Base-by-base conservation (phyloP, 2,329 filamentous ascomycete genomes). In the Fusarium dlaminii region DNA sequence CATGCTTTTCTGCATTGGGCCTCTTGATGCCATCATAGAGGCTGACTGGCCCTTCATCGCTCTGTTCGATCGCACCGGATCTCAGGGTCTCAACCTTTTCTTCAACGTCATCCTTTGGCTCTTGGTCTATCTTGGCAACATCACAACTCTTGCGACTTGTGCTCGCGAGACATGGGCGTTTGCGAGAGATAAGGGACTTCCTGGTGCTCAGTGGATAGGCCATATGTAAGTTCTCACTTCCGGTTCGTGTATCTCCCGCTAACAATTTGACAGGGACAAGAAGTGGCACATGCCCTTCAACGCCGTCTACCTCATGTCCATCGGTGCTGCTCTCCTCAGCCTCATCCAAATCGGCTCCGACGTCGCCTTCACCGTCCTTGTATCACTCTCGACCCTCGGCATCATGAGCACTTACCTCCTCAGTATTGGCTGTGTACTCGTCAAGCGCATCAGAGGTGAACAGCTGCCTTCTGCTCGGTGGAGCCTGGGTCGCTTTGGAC, bases 251-350 rank as follows among this genome's bases (percentile, higher is more conserved):
- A 17, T 3, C 5, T 18, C 4, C 3, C 14, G 2, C 55, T 71
- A 4, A 70, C 20, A 1, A 4, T 5, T 8, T 30, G 0, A 0
- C 3, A 71, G 68, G 68, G 68, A 72, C 20, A 72, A 39, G 63
- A 72, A 68, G 17, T 72, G 69, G 68, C 68, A 72, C 22, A 68
- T 72, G 63, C 69, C 69, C 2, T 72, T 72, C 24, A 56, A 64
- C 27, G 69, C 69, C 3, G 68, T 72, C 4, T 72, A 72, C 15
- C 69, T 72, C 9, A 68, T 72, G 63, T 72, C 69, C 5, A 46
- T 72, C 2, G 69, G 69, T 8, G 69, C 69, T 14, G 69, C 68
- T 15, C 68, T 72, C 0, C 57, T 72, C 1, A 60, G 46, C 18
- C 57, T 72, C 5, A 72, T 72, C 12, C 69, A 72, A 6, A 72